Percentiles rank a stretch among this genome's conserved stretches.
Evolutionary conservation across 176 grass and related monocot genomes (phyloP).

Genomic region (Oryza punctata): DNA sequence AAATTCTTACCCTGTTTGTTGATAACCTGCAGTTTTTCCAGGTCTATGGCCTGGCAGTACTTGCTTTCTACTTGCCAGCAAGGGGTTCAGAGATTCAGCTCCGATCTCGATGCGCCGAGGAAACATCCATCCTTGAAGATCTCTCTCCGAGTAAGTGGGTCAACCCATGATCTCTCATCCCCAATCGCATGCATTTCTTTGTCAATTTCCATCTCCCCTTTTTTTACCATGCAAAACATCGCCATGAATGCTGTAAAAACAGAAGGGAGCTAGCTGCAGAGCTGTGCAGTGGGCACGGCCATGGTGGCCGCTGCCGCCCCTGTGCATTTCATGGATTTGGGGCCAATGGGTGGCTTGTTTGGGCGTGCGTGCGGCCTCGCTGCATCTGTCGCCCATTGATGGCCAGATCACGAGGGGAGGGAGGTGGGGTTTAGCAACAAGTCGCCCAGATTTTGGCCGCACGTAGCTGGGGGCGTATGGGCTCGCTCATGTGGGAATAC

Average conservation of each 20-base stretch:
- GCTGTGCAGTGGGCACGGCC: slow-evolving; percentile 46
- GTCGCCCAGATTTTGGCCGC: slow-evolving; percentile 61
- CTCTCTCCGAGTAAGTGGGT: slow-evolving; percentile 32
- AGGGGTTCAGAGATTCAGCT: slow-evolving; percentile 23
- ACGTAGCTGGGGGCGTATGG: slow-evolving; percentile 45
- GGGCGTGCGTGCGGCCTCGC: slow-evolving; percentile 48
- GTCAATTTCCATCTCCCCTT: not conserved
- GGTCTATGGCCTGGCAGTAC: not conserved
- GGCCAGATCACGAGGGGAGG: slow-evolving; percentile 59
- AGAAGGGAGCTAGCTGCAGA: not conserved
- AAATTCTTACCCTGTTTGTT: slow-evolving; percentile 20
- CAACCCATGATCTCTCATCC: slow-evolving; percentile 14
- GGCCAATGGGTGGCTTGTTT: slow-evolving; percentile 54
- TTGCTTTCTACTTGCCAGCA: not conserved
- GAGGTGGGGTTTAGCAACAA: slow-evolving; percentile 40
- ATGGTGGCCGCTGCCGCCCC: not conserved
- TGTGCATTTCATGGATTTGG: slow-evolving; percentile 23
- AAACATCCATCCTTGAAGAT: slow-evolving; percentile 43
- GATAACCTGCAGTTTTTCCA: slow-evolving; percentile 36
- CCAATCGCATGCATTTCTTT: slow-evolving; percentile 6
- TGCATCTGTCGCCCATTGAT: slow-evolving; percentile 39
- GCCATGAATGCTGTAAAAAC: slow-evolving; percentile 32
- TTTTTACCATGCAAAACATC: not conserved
- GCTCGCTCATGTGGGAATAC: slow-evolving; percentile 39
- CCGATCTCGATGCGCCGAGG: slow-evolving; percentile 31